Percentiles rank a stretch among this genome's conserved stretches.
Conservation (phyloP, 129 eudicot genomes). For the Escallonia rubra region DNA sequence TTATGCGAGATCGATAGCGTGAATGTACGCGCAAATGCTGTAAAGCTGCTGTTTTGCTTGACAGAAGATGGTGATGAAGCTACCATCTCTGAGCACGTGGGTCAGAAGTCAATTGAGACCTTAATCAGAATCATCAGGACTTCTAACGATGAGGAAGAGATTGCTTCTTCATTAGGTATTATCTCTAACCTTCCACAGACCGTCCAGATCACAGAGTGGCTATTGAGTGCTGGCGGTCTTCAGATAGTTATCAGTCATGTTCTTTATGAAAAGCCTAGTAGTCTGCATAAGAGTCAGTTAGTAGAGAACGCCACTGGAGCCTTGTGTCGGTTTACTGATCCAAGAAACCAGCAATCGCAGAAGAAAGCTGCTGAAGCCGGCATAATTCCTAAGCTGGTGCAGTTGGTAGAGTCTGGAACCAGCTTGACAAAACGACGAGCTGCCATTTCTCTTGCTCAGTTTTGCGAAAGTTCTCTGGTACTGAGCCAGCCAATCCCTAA, state of each 20-base stretch:
- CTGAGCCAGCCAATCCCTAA: constrained; percentile 37
- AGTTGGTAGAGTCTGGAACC: constrained; percentile 46
- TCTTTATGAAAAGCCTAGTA: constrained; percentile 21
- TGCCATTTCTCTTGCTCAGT: constrained; percentile 52
- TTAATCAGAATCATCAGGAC: constrained; percentile 37
- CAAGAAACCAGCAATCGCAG: constrained; percentile 41
- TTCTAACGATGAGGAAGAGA: constrained; percentile 43
- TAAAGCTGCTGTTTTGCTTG: constrained; percentile 49
- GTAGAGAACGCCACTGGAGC: constrained; percentile 51
- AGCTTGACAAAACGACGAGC: constrained; percentile 40
- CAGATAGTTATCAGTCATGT: constrained; percentile 28
- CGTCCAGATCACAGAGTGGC: constrained; percentile 40
- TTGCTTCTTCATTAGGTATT: constrained; percentile 53
- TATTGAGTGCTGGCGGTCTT: constrained; percentile 37
- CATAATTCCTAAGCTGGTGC: constrained; percentile 46
- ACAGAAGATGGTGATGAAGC: constrained; percentile 44
- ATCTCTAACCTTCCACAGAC: constrained; percentile 47
- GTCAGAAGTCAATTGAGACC: constrained; percentile 28
- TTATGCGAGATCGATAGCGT: constrained; percentile 40
- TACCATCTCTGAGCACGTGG: constrained; percentile 35
- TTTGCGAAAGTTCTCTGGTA: constrained; percentile 34
- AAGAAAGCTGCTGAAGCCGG: constrained; percentile 55
- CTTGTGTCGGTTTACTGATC: constrained; percentile 48
- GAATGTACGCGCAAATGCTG: constrained; percentile 47
- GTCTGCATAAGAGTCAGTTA: constrained; percentile 27